These are phyloP conservation scores for Allium cepa DNA, from an alignment of 106 monocot genomes.

Conservation along the genomic window DNA sequence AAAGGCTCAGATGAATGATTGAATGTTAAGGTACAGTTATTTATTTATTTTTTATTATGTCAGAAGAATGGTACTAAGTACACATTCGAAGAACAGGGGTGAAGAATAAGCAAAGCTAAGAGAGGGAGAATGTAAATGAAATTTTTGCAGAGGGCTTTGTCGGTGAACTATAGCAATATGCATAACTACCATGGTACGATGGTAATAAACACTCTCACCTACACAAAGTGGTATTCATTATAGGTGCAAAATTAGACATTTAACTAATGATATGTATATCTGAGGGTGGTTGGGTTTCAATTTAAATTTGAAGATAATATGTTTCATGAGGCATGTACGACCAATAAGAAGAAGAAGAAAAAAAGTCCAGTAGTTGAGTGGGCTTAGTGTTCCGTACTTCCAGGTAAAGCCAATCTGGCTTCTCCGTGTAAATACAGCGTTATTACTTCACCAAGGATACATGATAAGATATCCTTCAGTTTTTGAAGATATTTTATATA, in stretches of 20 bases:
- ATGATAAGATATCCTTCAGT: too few species aligned
- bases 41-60: background rate
- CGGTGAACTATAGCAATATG: constrained; percentile 26
- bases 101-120: background rate
- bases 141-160: constrained; percentile 8
- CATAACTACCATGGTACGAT: constrained; percentile 25
- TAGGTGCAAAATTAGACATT: background rate
- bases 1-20: background rate
- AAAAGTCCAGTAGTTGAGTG: too few species aligned
- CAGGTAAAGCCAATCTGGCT: too few species aligned
- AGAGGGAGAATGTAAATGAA: constrained; percentile 3
- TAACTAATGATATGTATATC: too few species aligned
- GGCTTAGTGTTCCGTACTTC: too few species aligned
- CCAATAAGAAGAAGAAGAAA: too few species aligned
- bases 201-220: constrained; percentile 43
- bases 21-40: background rate
- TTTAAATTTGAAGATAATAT: too few species aligned
- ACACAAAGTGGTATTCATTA: constrained; percentile 11
- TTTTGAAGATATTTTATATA: too few species aligned
- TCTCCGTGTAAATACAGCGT: too few species aligned
- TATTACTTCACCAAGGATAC: too few species aligned
- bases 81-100: background rate
- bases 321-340: too few species aligned
- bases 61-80: background rate
- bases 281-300: too few species aligned